Conservation (phyloP, 169 alveolate species). For the Eimeria praecox region DNA sequence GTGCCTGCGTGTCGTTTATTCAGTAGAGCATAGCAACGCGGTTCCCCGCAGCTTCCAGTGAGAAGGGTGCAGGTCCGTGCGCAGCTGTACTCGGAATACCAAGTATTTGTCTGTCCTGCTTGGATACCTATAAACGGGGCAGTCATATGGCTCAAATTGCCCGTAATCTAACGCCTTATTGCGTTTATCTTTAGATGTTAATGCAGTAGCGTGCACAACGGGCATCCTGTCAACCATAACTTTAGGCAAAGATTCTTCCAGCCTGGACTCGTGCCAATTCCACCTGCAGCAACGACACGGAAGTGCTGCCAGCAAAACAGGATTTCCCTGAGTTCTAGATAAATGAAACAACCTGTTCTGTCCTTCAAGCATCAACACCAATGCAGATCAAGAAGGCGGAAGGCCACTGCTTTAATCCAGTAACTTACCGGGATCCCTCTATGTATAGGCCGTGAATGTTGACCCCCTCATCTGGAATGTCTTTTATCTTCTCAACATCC, state of each 20-base stretch:
- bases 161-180: constrained; percentile 91
- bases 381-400: not conserved
- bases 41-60: constrained; percentile 90
- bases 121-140: constrained; percentile 97
- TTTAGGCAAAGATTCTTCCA: constrained; percentile 94
- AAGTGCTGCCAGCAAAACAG: not conserved
- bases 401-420: not conserved
- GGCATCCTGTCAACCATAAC: constrained; percentile 84
- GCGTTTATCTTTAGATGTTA: constrained; percentile 92
- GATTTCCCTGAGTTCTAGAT: not conserved
- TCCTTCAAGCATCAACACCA: not conserved
- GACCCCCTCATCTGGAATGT: constrained; percentile 93
- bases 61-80: constrained; percentile 91
- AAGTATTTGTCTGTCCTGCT: constrained; percentile 96
- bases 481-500: constrained; percentile 88
- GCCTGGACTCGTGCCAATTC: constrained; percentile 94
- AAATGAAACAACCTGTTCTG: not conserved
- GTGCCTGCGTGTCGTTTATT: not conserved
- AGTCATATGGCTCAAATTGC: constrained; percentile 91
- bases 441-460: constrained; percentile 96
- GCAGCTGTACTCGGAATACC: constrained; percentile 94
- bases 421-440: constrained; percentile 93
- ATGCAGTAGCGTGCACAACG: constrained; percentile 94
- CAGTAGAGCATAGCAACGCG: constrained; percentile 90
- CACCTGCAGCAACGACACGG: constrained; percentile 85